A percentile compares a stretch with the other conserved stretches of the same genome.
These are phyloP conservation scores for Aeschynomene evenia DNA, from an alignment of 306 rosid species.

Conservation along the genomic window DNA sequence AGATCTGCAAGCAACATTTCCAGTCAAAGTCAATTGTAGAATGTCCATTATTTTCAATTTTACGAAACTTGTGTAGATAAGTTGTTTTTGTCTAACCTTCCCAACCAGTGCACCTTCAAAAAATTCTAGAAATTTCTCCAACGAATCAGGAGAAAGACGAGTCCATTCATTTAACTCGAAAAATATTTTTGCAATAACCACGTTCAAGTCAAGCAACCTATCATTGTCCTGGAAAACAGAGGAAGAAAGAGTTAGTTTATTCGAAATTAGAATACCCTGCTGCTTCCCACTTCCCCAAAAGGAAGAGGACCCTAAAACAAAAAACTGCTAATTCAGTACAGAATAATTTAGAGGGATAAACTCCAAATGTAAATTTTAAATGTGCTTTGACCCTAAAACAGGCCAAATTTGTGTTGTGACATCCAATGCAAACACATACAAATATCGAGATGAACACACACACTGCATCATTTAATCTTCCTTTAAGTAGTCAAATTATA, in stretches of 20 bases:
- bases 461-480: not conserved
- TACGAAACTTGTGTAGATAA: not conserved
- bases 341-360: not conserved
- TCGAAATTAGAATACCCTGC: slow-evolving; percentile 22
- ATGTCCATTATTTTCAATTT: slow-evolving; percentile 23
- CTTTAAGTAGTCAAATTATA: slow-evolving; percentile 3
- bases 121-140: slow-evolving; percentile 69
- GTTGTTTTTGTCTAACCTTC: slow-evolving; percentile 54
- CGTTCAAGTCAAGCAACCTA: slow-evolving; percentile 61
- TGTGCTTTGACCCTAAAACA: not conserved
- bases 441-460: slow-evolving; percentile 20
- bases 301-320: not conserved
- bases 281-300: not conserved
- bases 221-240: slow-evolving; percentile 60
- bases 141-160: slow-evolving; percentile 46
- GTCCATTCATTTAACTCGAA: slow-evolving; percentile 63
- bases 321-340: not conserved
- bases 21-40: slow-evolving; percentile 5
- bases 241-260: slow-evolving; percentile 6
- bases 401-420: slow-evolving; percentile 4
- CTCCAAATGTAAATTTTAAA: not conserved
- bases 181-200: slow-evolving; percentile 61
- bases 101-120: slow-evolving; percentile 66
- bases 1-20: slow-evolving; percentile 44
- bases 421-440: slow-evolving; percentile 1